These are phyloP conservation scores for Tremella yokohamensis DNA, from an alignment of 768 basidiomycete genomes.

Conservation along the genomic window DNA sequence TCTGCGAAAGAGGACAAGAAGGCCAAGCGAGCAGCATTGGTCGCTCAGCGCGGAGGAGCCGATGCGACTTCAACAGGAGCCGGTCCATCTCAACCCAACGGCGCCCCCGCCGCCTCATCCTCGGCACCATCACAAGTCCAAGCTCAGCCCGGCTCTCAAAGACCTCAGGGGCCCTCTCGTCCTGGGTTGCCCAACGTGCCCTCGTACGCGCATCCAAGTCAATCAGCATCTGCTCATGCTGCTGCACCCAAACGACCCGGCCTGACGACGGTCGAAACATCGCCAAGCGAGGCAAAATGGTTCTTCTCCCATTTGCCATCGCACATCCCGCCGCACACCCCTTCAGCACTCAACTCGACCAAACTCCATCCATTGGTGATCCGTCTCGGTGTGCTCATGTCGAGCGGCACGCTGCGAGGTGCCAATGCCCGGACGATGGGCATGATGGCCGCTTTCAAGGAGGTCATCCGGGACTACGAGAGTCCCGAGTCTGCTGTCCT, in stretches of 20 bases:
- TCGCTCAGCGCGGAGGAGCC: conserved; percentile 35
- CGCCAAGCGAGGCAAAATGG: conserved; percentile 11
- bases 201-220: neutral
- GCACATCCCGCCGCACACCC: conserved; percentile 27
- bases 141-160: neutral
- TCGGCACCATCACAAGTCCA: neutral
- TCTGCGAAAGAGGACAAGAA: conserved; percentile 48
- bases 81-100: neutral
- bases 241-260: conserved; percentile 11
- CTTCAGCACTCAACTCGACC: conserved; percentile 24
- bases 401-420: conserved; percentile 86
- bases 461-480: conserved; percentile 58
- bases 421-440: conserved; percentile 95
- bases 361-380: conserved; percentile 82
- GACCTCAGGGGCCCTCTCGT: neutral
- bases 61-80: conserved; percentile 4
- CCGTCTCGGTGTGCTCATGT: conserved; percentile 81
- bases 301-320: conserved; percentile 48
- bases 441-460: conserved; percentile 84
- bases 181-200: neutral
- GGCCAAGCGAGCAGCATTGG: conserved; percentile 48
- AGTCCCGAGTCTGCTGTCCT: conserved; percentile 35
- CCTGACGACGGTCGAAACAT: conserved; percentile 9
- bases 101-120: neutral
- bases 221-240: neutral